phyloP scores from a whole-genome alignment of 75 land plant species.

The Pinus tabuliformis region DNA sequence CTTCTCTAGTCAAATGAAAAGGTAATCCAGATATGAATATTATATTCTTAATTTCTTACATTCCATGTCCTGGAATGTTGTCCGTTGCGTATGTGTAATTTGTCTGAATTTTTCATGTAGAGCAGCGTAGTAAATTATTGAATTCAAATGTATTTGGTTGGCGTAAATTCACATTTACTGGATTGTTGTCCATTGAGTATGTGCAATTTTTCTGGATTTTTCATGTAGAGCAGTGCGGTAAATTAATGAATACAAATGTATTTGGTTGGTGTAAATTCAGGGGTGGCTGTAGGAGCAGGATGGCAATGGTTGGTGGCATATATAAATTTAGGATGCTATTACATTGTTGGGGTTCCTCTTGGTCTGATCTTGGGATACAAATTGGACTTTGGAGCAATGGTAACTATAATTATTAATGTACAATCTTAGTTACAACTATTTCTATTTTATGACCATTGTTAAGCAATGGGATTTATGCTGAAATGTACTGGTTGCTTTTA shows the following conservation, averaged over 20 bases:
- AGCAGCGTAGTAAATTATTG: neutral
- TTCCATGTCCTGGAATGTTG: too few relatives aligned
- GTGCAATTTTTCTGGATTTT: too few relatives aligned
- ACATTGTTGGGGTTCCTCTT: constrained; percentile 1
- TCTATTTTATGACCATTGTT: neutral
- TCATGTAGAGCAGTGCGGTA: neutral
- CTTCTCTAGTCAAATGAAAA: too few relatives aligned
- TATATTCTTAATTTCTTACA: too few relatives aligned
- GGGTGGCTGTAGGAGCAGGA: constrained; percentile 11
- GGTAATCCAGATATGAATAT: too few relatives aligned
- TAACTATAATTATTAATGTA: neutral
- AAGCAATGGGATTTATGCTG: neutral
- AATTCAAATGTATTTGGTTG: neutral
- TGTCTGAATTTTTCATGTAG: too few relatives aligned
- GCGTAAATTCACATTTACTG: too few relatives aligned
- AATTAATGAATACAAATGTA: neutral
- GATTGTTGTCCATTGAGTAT: too few relatives aligned
- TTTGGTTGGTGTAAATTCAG: neutral
- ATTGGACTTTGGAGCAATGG: neutral
- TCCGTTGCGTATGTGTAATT: too few relatives aligned
- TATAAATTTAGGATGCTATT: constrained; percentile 8
- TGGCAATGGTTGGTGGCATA: constrained; percentile 9
- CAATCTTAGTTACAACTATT: neutral
- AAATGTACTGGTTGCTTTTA: neutral
- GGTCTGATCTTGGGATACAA: constrained; percentile 4